Conservation (phyloP, 495 filamentous ascomycete genomes). For the Bryoglossum gracile region DNA sequence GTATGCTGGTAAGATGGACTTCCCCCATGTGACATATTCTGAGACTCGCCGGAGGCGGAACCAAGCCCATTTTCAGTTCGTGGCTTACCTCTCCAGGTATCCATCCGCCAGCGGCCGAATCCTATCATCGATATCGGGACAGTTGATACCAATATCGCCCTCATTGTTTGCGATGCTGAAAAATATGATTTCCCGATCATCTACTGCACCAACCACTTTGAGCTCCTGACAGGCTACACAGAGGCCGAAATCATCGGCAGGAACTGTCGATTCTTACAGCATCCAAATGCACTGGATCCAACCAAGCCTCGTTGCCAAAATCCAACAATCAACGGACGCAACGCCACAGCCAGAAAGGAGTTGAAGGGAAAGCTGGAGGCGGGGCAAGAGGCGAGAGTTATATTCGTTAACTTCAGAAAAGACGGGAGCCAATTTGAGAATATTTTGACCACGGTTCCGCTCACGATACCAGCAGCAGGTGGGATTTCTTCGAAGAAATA, state of each 20-base stretch:
- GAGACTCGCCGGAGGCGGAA: not conserved
- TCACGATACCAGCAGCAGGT: slow-evolving; percentile 23
- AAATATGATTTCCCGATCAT: slow-evolving; percentile 40
- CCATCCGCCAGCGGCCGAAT: slow-evolving; percentile 34
- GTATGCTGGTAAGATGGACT: slow-evolving; percentile 32
- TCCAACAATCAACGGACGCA: slow-evolving; percentile 24
- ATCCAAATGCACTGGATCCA: slow-evolving; percentile 29
- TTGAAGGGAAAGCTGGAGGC: slow-evolving; percentile 35
- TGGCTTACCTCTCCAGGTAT: slow-evolving; percentile 25
- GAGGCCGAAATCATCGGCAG: slow-evolving; percentile 33
- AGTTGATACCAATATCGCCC: slow-evolving; percentile 40
- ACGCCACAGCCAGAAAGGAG: slow-evolving; percentile 30
- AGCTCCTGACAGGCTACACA: slow-evolving; percentile 38
- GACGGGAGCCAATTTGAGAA: slow-evolving; percentile 39
- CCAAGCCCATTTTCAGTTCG: not conserved
- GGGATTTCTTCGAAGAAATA: slow-evolving; percentile 20
- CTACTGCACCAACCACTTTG: slow-evolving; percentile 40
- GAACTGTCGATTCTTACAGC: slow-evolving; percentile 49
- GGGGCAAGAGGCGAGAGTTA: slow-evolving; percentile 34
- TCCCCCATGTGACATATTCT: not conserved
- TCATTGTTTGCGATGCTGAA: slow-evolving; percentile 41
- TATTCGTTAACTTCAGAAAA: slow-evolving; percentile 44
- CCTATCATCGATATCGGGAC: slow-evolving; percentile 38
- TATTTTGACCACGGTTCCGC: slow-evolving; percentile 41
- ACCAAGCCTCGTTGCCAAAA: slow-evolving; percentile 23